Evolutionary conservation across 768 basidiomycete species (phyloP), one percentile per base, ranked within the genome.

Genomic region (Russula ochroleuca): DNA sequence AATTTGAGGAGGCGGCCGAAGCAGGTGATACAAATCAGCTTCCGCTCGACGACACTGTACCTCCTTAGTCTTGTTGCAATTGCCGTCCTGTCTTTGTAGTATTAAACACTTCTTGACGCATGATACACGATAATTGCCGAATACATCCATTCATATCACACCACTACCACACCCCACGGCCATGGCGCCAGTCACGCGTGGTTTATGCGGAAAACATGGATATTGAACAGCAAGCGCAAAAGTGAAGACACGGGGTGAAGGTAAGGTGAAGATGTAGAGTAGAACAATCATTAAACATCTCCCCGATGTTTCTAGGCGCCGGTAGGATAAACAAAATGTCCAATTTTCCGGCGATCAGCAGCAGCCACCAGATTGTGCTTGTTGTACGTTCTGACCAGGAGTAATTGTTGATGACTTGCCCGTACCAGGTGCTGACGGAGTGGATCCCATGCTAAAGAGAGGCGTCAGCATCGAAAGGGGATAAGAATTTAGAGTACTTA

Each of bases 321-420:
- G 64, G 62, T 67, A 68, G 67, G 37, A 64, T 63, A 64, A 61
- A 69, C 56, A 65, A 56, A 66, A 50, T 61, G 57, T 67, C 61
- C 59, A 66, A 41, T 23, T 68, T 57, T 64, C 61, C 64, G 58
- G 70, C 75, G 19, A 56, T 84, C 76, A 95, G 84, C 93, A 95
- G 79, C 93, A 95, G 49, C 88, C 82, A 60, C 84, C 79, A 5
- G 83, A 77, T 71, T 81, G 80, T 75, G 87, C 86, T 73, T 89
- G 86, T 73, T 87, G 85, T 59, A 94, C 89, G 60, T 82, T 86
- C 76, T 92, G 88, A 31, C 92, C 92, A 10, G 89, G 90, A 50
- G 88, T 89, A 66, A 95, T 84, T 57, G 90, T 88, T 61, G 88
- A 83, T 58, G 91, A 86, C 78, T 94, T 94, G 63, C 85, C 86